phyloP scores from a whole-genome alignment of 2,329 filamentous ascomycete genomes.

The Alternaria infectoria region DNA sequence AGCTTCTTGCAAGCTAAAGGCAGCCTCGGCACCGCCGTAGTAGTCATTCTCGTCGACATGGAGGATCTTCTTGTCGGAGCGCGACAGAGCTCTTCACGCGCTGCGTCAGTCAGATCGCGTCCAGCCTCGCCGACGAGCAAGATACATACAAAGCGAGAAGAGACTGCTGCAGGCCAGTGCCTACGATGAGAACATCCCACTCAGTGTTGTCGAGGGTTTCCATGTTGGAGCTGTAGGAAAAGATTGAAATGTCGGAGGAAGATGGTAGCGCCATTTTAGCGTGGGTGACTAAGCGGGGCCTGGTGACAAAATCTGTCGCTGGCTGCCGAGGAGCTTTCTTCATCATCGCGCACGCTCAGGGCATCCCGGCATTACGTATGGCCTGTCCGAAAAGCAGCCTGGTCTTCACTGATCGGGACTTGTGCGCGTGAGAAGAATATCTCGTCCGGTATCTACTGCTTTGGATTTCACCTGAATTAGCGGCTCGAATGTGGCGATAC shows the following conservation, averaged over 20 bases:
- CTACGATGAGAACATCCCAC: conserved; percentile 61
- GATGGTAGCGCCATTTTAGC: conserved; percentile 27
- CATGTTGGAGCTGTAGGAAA: conserved; percentile 45
- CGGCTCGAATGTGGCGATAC: conserved; percentile 60
- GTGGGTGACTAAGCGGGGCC: conserved; percentile 40
- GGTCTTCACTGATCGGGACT: conserved; percentile 53
- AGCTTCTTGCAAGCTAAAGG: conserved; percentile 81
- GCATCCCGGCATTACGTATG: conserved; percentile 40
- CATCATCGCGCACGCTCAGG: conserved; percentile 47
- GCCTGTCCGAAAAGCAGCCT: conserved; percentile 41
- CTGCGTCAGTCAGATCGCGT: conserved; percentile 75
- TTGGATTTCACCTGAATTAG: conserved; percentile 57
- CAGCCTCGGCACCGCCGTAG: conserved; percentile 86
- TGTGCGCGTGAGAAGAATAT: conserved; percentile 54
- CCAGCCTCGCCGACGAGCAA: conserved; percentile 14
- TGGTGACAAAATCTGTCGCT: conserved; percentile 30
- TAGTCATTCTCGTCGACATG: conserved; percentile 88
- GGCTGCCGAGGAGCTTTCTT: conserved; percentile 16
- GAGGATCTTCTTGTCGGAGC: conserved; percentile 87
- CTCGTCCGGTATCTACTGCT: conserved; percentile 61
- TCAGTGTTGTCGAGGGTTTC: conserved; percentile 58
- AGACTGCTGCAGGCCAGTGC: conserved; percentile 60
- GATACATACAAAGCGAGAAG: conserved; percentile 60
- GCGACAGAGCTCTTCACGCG: conserved; percentile 80
- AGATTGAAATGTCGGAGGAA: conserved; percentile 23